Evolutionary conservation across 371 early-diverging fungal species (phyloP).

Genomic region (Syncephalastrum contaminatum): DNA sequence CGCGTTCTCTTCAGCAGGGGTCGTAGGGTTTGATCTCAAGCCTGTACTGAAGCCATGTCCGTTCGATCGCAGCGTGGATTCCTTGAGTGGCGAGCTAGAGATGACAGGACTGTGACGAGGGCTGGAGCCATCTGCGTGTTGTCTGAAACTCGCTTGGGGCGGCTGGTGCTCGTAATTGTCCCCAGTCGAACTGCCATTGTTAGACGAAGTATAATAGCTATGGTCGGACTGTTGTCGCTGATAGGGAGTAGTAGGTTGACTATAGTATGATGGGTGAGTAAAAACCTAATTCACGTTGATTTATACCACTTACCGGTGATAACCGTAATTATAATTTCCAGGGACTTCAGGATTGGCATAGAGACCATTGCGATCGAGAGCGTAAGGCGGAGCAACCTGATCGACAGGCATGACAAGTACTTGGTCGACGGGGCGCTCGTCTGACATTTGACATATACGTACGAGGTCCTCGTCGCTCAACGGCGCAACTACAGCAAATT

Average conservation of each 20-base stretch:
- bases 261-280: background rate
- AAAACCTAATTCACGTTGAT: background rate
- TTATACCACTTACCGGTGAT: conserved; percentile 5
- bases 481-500: conserved; percentile 25
- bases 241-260: conserved; percentile 4
- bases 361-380: conserved; percentile 10
- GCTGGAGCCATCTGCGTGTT: conserved; percentile 5
- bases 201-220: background rate
- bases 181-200: background rate
- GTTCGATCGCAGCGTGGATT: conserved; percentile 5
- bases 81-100: conserved; percentile 3
- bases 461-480: conserved; percentile 37
- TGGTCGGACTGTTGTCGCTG: conserved; percentile 4
- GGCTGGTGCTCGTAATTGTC: conserved; percentile 8
- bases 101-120: conserved; percentile 11
- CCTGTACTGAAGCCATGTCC: conserved; percentile 4
- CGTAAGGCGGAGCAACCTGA: conserved; percentile 13
- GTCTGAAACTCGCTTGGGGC: conserved; percentile 8
- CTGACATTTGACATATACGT: conserved; percentile 41
- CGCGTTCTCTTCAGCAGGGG: conserved; percentile 8
- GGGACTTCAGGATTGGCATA: conserved; percentile 5
- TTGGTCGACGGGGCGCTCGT: conserved; percentile 35
- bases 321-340: conserved; percentile 4
- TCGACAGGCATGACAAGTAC: conserved; percentile 36
- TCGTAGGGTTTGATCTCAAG: conserved; percentile 1